Evolutionary conservation across 768 basidiomycete species (phyloP).

Genomic region (Nidularia pulvinata): DNA sequence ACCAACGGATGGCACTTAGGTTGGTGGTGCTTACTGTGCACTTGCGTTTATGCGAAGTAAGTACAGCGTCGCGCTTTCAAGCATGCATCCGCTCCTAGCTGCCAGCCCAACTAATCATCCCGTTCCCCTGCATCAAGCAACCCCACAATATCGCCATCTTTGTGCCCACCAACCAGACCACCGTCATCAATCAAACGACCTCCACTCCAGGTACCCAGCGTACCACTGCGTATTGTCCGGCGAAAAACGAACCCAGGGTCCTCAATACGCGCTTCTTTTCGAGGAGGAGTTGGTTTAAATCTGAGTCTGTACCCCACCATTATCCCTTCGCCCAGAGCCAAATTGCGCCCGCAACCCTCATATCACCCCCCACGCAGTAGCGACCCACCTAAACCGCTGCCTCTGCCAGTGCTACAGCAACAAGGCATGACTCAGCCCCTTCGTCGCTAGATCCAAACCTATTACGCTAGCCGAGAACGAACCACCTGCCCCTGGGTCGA

Average conservation of each 20-base stretch:
- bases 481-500: too few relatives aligned
- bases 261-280: not conserved
- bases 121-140: not conserved
- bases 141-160: constrained; percentile 9
- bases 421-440: constrained; percentile 17
- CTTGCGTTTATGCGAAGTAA: constrained; percentile 80
- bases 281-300: too few relatives aligned
- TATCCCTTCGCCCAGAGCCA: too few relatives aligned
- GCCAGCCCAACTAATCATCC: not conserved
- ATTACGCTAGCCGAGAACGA: too few relatives aligned
- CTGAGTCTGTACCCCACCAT: too few relatives aligned
- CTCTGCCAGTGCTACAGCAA: constrained; percentile 14
- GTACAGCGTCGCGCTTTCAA: constrained; percentile 9
- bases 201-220: constrained; percentile 12
- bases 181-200: constrained; percentile 2
- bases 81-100: too few relatives aligned
- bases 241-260: constrained; percentile 4
- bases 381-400: constrained; percentile 7
- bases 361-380: too few relatives aligned
- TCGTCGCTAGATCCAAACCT: constrained; percentile 2
- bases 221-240: constrained; percentile 14
- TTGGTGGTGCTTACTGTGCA: constrained; percentile 60
- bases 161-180: constrained; percentile 12
- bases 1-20: constrained; percentile 63
- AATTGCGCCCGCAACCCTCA: too few relatives aligned